Base-by-base conservation (phyloP, 2,329 filamentous ascomycete genomes). In the Ophiocordyceps camponoti-leonardi region DNA sequence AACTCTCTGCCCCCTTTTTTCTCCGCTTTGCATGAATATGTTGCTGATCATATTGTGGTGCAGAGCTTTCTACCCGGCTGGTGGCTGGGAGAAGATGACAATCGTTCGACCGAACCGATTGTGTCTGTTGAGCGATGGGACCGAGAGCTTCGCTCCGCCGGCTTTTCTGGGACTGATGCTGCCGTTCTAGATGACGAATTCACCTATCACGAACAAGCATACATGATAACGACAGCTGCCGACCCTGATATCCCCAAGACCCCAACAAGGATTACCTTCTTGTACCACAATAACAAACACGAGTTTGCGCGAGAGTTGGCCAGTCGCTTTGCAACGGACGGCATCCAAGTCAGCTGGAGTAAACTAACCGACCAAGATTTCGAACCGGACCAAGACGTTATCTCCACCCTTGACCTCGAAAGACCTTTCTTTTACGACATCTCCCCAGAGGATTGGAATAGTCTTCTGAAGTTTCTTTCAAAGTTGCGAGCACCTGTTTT, bases 51-150 rank as follows among this genome's bases (percentile, higher is more conserved):
- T 41, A 2, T 20, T 23, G 7, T 13, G 2, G 2, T 16, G 11
- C 40, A 42, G 40, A 58, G 61, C 0, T 43, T 50, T 2, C 49
- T 60, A 4, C 48, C 55, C 0, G 57, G 55, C 3, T 66, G 63
- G 62, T 65, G 62, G 63, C 49, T 59, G 1, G 61, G 61, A 2
- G 49, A 46, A 6, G 49, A 52, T 1, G 58, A 62, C 14, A 49
- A 45, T 3, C 54, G 60, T 5, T 4, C 41, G 1, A 46, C 52
- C 1, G 52, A 54, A 44, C 59, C 61, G 2, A 56, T 51, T n/a
- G 46, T 61, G 12, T 39, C 48, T 0, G 31, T 48, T 0, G 48
- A 53, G 1, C 19, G 49, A 6, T 63, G 60, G 61, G 47, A 56
- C 2, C 6, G 22, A 1, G 54, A 60, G 7, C 47, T 63, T 3